phyloP scores from a whole-genome alignment of 768 basidiomycete genomes.

The Termitomyces sp. region DNA sequence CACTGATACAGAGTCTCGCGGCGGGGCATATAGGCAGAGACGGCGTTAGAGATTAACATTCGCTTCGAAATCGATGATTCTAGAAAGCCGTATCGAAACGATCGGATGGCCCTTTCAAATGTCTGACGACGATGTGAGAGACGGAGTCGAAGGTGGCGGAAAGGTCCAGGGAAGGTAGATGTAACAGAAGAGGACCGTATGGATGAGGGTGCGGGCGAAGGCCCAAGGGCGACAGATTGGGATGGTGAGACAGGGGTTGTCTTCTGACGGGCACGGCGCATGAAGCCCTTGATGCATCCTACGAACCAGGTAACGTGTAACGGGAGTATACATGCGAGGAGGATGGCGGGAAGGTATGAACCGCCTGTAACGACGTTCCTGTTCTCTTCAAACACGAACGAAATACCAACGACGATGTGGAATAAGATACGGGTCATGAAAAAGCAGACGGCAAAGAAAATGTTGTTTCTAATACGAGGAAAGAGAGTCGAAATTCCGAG shows the following conservation, averaged over 20 bases:
- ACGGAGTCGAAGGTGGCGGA: neutral
- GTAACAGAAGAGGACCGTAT: neutral
- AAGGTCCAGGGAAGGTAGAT: neutral
- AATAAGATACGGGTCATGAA: slow-evolving; percentile 51
- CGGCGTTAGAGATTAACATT: neutral
- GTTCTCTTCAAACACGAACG: slow-evolving; percentile 27
- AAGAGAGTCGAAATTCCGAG: slow-evolving; percentile 45
- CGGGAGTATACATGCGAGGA: slow-evolving; percentile 42
- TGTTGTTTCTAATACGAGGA: slow-evolving; percentile 46
- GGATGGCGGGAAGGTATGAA: slow-evolving; percentile 36
- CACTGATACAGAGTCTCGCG: slow-evolving; percentile 19
- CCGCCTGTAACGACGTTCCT: slow-evolving; percentile 29
- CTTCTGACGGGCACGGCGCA: slow-evolving; percentile 24
- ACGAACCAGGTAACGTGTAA: slow-evolving; percentile 56
- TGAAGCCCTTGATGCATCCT: slow-evolving; percentile 47
- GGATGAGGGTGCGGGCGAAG: neutral
- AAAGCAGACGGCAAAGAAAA: slow-evolving; percentile 47
- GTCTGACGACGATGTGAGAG: slow-evolving; percentile 11
- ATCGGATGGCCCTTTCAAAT: slow-evolving; percentile 9
- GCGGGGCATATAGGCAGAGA: slow-evolving; percentile 13
- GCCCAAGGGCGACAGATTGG: neutral
- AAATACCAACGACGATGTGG: slow-evolving; percentile 37
- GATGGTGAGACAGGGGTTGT: neutral
- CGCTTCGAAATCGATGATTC: slow-evolving; percentile 5
- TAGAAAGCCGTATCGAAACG: slow-evolving; percentile 10